A percentile compares a stretch with the other conserved stretches of the same genome.
Conservation (phyloP, 345 rosid genomes). For the Raphanus raphanistrum region DNA sequence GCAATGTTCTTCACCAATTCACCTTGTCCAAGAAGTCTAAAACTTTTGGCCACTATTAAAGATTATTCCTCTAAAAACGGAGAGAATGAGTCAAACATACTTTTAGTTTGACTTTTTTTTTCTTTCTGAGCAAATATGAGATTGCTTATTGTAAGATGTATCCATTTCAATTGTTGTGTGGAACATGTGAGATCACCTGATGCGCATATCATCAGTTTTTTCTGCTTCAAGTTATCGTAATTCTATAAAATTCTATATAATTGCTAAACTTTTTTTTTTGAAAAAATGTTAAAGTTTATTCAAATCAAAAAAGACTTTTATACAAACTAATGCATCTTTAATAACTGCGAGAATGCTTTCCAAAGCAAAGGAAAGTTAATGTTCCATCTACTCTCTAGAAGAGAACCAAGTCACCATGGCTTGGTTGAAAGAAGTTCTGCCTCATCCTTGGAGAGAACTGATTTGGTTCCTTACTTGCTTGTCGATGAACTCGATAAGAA, state of each 20-base stretch:
- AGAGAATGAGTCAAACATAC: neutral
- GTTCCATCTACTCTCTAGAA: too few species aligned
- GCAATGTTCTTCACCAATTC: slow-evolving; percentile 57
- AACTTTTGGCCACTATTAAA: neutral
- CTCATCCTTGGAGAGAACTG: too few species aligned
- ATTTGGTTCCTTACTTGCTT: too few species aligned
- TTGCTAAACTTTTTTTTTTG: too few species aligned
- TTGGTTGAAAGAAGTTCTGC: too few species aligned
- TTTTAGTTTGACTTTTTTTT: neutral
- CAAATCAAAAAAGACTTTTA: too few species aligned
- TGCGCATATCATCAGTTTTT: neutral
- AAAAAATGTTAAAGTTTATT: too few species aligned
- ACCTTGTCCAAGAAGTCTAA: slow-evolving; percentile 29
- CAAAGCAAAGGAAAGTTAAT: too few species aligned
- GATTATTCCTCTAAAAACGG: neutral
- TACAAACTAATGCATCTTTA: too few species aligned
- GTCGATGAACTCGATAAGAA: too few species aligned
- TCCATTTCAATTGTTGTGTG: slow-evolving; percentile 1
- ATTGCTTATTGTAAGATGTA: neutral
- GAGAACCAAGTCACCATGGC: too few species aligned
- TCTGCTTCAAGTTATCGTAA: neutral
- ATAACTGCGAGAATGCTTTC: too few species aligned
- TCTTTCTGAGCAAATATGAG: neutral
- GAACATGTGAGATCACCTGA: neutral
- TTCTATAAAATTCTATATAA: neutral